Evolutionary conservation across 495 filamentous ascomycete species (phyloP).

Genomic region (Annulohypoxylon maeteangense): DNA sequence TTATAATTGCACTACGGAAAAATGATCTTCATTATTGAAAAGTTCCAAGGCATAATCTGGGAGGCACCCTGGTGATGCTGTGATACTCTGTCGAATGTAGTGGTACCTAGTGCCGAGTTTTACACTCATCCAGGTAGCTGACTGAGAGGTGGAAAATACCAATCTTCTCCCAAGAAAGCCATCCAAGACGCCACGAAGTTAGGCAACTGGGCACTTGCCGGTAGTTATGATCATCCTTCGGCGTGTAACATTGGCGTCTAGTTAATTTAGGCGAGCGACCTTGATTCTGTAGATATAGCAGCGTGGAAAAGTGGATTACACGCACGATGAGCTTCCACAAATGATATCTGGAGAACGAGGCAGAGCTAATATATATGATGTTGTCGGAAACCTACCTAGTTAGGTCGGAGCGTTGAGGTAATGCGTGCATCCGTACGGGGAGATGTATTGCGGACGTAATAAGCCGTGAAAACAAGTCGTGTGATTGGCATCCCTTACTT

Average conservation of each 20-base stretch:
- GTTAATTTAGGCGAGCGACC: background rate
- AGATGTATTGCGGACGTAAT: slow-evolving; percentile 3
- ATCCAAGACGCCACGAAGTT: background rate
- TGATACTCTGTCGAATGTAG: background rate
- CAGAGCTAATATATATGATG: background rate
- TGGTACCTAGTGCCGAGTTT: background rate
- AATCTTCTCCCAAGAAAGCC: background rate
- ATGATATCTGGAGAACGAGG: background rate
- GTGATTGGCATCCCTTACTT: slow-evolving; percentile 4
- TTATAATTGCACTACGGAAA: background rate
- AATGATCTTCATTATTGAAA: background rate
- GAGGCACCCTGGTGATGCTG: background rate
- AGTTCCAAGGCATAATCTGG: background rate
- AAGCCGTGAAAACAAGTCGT: background rate
- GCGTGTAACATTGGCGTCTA: background rate
- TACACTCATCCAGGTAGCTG: too few relatives aligned
- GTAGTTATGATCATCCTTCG: background rate
- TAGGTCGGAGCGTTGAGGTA: background rate
- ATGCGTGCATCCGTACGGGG: slow-evolving; percentile 3
- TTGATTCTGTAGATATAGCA: background rate
- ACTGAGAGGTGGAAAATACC: too few relatives aligned
- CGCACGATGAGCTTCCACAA: background rate
- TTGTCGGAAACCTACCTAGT: background rate
- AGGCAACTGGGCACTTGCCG: background rate
- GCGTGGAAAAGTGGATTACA: background rate